Conservation (phyloP, 805 yeast genomes). For the Pichia thaimueangensis region DNA sequence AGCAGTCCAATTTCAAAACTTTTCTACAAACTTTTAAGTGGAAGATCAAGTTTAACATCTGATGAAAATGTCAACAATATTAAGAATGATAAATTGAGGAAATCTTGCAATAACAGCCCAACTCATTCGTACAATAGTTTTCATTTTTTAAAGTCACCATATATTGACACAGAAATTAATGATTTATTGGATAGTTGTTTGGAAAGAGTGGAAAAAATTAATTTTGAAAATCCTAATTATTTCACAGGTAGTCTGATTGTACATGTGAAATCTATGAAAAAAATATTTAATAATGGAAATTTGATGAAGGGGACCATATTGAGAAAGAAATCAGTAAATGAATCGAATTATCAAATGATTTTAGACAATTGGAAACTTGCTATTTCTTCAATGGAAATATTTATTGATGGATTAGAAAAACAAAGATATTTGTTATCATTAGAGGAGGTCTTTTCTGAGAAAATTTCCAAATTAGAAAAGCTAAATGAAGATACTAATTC, state of each 20-base stretch:
- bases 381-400: not conserved
- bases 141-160: not conserved
- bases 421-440: not conserved
- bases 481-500: not conserved
- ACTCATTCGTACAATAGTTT: not conserved
- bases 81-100: too few relatives aligned
- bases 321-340: not conserved
- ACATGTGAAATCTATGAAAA: constrained; percentile 4
- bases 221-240: not conserved
- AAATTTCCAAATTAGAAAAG: not conserved
- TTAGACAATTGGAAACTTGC: constrained; percentile 1
- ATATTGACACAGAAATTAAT: not conserved
- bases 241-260: constrained; percentile 1
- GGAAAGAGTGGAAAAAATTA: not conserved
- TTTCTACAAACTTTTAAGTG: not conserved
- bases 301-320: not conserved
- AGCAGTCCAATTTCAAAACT: not conserved
- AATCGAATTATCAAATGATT: not conserved
- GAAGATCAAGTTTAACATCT: not conserved
- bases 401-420: not conserved
- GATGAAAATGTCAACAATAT: not conserved
- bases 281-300: not conserved
- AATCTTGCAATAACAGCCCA: not conserved
- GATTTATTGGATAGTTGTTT: not conserved
- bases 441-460: not conserved